phyloP scores from a whole-genome alignment of 257 asterid species.

The Henckelia pumila region DNA sequence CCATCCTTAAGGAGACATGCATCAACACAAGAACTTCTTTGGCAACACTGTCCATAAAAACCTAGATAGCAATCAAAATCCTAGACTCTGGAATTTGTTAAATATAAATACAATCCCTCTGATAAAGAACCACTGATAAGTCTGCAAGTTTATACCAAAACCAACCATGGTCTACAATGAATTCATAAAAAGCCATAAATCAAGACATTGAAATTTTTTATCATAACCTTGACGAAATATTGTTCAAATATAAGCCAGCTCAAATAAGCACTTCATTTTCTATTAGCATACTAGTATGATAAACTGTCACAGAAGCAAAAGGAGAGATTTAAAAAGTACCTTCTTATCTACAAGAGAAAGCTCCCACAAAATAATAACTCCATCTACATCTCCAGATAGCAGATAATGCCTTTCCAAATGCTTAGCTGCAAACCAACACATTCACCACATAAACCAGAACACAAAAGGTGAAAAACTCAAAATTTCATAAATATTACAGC shows the following conservation, averaged over 20 bases:
- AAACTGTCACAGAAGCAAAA: neutral
- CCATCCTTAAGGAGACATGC: neutral
- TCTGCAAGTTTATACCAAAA: conserved; percentile 1
- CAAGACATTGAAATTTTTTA: neutral
- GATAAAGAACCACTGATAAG: conserved; percentile 8
- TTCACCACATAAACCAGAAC: conserved; percentile 13
- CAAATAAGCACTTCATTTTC: neutral
- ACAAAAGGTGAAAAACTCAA: neutral
- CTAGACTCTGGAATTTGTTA: neutral
- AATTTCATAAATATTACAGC: neutral
- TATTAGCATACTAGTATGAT: neutral
- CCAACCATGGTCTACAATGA: conserved; percentile 1
- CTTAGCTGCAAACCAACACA: conserved; percentile 46
- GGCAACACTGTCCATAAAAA: neutral
- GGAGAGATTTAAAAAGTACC: conserved; percentile 38
- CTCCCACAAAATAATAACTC: conserved; percentile 80
- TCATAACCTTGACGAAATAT: neutral
- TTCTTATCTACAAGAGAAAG: conserved; percentile 52
- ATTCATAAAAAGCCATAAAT: neutral
- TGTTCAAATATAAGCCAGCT: neutral
- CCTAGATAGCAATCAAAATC: neutral
- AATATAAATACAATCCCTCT: neutral
- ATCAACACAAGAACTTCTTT: neutral
- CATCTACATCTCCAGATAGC: conserved; percentile 94
- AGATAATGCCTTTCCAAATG: conserved; percentile 57